A percentile compares a stretch with the other conserved stretches of the same genome.
These are phyloP conservation scores for Metarhizium anisopliae DNA, from an alignment of 2,329 filamentous ascomycete genomes.

Conservation along the genomic window DNA sequence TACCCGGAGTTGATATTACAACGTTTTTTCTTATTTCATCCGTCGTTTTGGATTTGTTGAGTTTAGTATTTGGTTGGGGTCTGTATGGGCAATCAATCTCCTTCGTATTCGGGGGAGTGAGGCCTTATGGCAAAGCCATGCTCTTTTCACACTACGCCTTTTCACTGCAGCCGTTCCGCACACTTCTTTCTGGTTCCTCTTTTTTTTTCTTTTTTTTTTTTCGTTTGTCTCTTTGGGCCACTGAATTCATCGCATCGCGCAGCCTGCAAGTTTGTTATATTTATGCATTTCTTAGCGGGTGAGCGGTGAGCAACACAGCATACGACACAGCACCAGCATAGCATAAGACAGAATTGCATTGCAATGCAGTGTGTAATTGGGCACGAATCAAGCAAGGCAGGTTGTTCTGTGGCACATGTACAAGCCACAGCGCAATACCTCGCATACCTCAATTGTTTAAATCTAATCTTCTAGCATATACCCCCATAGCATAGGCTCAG, in stretches of 20 bases:
- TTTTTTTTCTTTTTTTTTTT: background rate
- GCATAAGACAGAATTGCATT: background rate
- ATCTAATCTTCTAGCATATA: constrained; percentile 26
- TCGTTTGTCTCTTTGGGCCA: background rate
- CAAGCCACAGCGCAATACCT: background rate
- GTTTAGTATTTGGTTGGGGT: background rate
- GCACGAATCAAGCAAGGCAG: background rate
- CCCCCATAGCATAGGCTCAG: constrained; percentile 23
- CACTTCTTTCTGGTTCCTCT: background rate
- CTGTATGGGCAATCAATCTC: background rate
- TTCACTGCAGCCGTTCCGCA: background rate
- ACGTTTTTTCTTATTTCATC: background rate
- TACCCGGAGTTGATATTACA: background rate
- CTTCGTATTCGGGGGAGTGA: background rate
- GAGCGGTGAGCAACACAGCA: background rate
- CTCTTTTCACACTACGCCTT: background rate
- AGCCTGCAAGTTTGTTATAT: background rate
- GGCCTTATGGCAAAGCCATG: background rate
- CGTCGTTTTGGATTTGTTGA: background rate
- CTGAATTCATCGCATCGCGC: background rate
- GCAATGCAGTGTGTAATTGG: background rate
- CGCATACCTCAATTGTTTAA: constrained; percentile 8
- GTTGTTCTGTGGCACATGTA: background rate
- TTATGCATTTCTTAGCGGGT: background rate
- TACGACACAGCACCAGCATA: background rate